Conservation (phyloP, 139 green algal genomes). For the Pseudopediastrum boryanum region DNA sequence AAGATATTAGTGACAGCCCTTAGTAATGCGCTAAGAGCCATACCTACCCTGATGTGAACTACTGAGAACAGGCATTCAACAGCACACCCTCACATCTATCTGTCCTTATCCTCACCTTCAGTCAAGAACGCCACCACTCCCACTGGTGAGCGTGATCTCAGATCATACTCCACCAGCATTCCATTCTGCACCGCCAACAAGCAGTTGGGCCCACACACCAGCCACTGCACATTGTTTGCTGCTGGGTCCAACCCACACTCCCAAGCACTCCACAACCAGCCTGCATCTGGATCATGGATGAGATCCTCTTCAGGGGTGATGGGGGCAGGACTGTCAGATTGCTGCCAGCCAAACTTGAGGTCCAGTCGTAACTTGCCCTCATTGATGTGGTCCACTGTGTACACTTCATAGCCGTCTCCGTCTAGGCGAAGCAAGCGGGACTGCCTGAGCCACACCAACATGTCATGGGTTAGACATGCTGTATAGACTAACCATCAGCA, state of each 20-base stretch:
- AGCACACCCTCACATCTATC: background rate
- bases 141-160: conserved; percentile 49
- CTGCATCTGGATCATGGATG: conserved; percentile 62
- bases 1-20: too few relatives aligned
- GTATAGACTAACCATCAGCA: too few relatives aligned
- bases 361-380: conserved; percentile 57
- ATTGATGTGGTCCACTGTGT: conserved; percentile 76
- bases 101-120: conserved; percentile 18
- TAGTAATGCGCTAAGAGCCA: too few relatives aligned
- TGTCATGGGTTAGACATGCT: too few relatives aligned
- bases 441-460: too few relatives aligned
- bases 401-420: conserved; percentile 63
- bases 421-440: conserved; percentile 47
- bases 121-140: conserved; percentile 65
- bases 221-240: conserved; percentile 44
- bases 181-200: conserved; percentile 68
- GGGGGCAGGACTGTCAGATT: conserved; percentile 31
- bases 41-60: too few relatives aligned
- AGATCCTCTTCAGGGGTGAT: conserved; percentile 67
- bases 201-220: conserved; percentile 43
- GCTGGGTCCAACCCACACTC: conserved; percentile 42
- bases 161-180: conserved; percentile 68
- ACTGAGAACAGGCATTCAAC: too few relatives aligned
- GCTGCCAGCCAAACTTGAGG: conserved; percentile 35
- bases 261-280: conserved; percentile 68